Base-by-base conservation (phyloP, 2,329 filamentous ascomycete species). In the Fusarium sp. region DNA sequence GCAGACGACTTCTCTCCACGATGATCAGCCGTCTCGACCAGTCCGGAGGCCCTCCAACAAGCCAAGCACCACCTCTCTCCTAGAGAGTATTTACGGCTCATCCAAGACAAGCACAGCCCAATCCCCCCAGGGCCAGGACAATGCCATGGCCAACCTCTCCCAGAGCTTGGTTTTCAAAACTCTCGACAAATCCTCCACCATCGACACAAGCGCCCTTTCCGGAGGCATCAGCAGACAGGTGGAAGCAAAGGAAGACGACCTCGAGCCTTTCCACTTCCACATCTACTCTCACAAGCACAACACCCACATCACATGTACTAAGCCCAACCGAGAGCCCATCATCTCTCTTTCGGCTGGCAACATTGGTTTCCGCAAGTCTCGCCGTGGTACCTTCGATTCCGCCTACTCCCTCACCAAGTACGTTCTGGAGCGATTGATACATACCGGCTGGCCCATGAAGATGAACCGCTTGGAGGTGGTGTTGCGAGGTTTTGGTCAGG, bases 241-340 rank as follows among this genome's bases (percentile, higher is more conserved):
- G 7, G 59, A 74, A 50, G 55, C 66, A 36, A 73, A 69, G 41
- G 77, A 81, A 40, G 72, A 79, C 46, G 67, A 75, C 12, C 63
- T 80, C 34, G 85, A 90, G 73, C 89, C 91, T 3, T 92, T 92
- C 80, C 92, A 96, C 75, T 84, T 99, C 64, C 92, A 97, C 80
- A 83, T 99, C 75, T 94, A 88, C 78, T 81, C 90, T 26, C 89
- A 91, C 75, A 96, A 92, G 80, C 95, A 97, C 85, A 99, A 99
- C 81, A 95, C 92, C 19, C 92, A 98, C 78, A 85, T 99, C 71
- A 97, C 93, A 2, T 86, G 97, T 67, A 92, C 93, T 22, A 88
- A 89, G 72, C 93, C 95, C 26, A 88, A 92, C 75, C 85, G 90
- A 43, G 86, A 92, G 64, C 86, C 92, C 26, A 85, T 98, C 65